phyloP scores from a whole-genome alignment of 2,329 filamentous ascomycete genomes.

The Neofusicoccum ribis region DNA sequence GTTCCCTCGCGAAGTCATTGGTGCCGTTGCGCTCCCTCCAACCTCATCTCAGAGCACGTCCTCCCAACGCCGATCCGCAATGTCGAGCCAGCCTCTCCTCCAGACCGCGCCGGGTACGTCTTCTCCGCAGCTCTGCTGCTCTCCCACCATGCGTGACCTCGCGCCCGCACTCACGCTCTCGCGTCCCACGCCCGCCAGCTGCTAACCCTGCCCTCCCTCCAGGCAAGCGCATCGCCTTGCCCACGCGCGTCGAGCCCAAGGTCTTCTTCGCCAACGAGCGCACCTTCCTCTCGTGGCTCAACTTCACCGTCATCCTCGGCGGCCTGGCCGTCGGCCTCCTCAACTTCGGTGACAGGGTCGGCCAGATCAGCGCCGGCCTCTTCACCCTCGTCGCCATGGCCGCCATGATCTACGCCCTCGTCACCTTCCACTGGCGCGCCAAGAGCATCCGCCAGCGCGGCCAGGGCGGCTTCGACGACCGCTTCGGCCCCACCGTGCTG shows the following conservation, averaged over 20 bases:
- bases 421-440: constrained; percentile 96
- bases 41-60: constrained; percentile 14
- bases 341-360: constrained; percentile 94
- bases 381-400: constrained; percentile 95
- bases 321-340: constrained; percentile 94
- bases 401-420: constrained; percentile 90
- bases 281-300: constrained; percentile 98
- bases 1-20: background rate
- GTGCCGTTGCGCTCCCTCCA: background rate
- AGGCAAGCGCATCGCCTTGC: constrained; percentile 98
- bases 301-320: constrained; percentile 98
- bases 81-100: constrained; percentile 96
- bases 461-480: constrained; percentile 94
- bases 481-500: constrained; percentile 88
- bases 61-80: constrained; percentile 45
- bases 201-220: constrained; percentile 22
- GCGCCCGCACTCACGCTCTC: background rate
- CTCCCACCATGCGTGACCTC: background rate
- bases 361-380: constrained; percentile 88
- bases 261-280: constrained; percentile 99
- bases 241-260: constrained; percentile 96
- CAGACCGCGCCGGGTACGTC: constrained; percentile 81
- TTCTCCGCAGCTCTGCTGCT: background rate
- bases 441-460: constrained; percentile 88
- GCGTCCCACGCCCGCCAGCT: constrained; percentile 19